A percentile compares a stretch with the other conserved stretches of the same genome.
Conservation (phyloP, 2,329 filamentous ascomycete genomes). For the Cadophora gregata region DNA sequence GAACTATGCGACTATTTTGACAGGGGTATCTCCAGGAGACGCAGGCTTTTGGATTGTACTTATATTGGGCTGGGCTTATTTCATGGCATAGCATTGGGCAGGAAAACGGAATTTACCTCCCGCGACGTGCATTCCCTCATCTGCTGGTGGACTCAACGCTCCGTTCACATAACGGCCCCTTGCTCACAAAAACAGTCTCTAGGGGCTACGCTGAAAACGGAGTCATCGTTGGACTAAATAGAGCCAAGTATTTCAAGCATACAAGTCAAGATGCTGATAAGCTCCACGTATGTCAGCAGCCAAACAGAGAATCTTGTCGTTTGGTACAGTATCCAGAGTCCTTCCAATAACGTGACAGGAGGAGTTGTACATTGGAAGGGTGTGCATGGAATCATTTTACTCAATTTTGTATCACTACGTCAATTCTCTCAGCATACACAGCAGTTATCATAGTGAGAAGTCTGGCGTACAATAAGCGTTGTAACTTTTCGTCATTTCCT, state of each 20-base stretch:
- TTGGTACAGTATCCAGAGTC: background rate
- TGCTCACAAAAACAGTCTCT: too few species aligned
- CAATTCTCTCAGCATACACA: background rate
- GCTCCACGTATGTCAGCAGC: background rate
- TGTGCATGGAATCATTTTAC: background rate
- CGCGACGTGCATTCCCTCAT: slow-evolving; percentile 6
- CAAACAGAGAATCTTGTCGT: background rate
- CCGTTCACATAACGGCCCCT: too few species aligned
- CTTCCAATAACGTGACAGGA: background rate
- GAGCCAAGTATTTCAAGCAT: background rate
- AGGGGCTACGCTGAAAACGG: background rate
- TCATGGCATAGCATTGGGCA: slow-evolving; percentile 28
- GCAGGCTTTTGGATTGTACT: slow-evolving; percentile 30
- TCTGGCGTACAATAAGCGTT: background rate
- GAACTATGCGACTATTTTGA: slow-evolving; percentile 14
- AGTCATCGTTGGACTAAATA: background rate
- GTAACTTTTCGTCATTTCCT: background rate
- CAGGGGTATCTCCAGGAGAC: slow-evolving; percentile 24
- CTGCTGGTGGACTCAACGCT: background rate
- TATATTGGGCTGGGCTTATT: slow-evolving; percentile 32
- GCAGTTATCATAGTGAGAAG: background rate
- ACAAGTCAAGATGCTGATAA: background rate
- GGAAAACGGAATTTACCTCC: slow-evolving; percentile 28
- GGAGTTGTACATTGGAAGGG: background rate
- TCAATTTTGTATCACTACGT: background rate